Evolutionary conservation across 129 eudicot genomes (phyloP).

Genomic region (Dittrichia graveolens): DNA sequence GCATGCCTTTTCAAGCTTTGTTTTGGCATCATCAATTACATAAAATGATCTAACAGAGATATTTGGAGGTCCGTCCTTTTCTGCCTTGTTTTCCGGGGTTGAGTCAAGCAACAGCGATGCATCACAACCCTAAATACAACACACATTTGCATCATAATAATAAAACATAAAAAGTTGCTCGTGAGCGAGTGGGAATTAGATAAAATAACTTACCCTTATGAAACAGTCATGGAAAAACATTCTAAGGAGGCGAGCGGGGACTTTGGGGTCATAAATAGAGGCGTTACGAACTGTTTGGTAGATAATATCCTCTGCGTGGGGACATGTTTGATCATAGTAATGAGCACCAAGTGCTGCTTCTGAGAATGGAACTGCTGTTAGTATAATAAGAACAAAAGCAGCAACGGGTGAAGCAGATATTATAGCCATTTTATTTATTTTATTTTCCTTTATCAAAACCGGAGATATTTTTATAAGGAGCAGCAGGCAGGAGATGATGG

Average conservation of each 20-base stretch:
- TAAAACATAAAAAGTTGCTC: background rate
- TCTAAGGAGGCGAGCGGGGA: constrained; percentile 73
- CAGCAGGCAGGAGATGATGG: constrained; percentile 37
- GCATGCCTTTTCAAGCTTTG: constrained; percentile 76
- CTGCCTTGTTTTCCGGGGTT: constrained; percentile 65
- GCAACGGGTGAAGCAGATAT: constrained; percentile 33
- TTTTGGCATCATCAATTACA: constrained; percentile 75
- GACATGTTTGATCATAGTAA: constrained; percentile 73
- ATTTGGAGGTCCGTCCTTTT: constrained; percentile 84
- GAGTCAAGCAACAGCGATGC: constrained; percentile 81
- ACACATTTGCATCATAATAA: background rate
- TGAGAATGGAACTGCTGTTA: constrained; percentile 29
- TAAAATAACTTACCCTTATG: constrained; percentile 48
- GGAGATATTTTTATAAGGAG: constrained; percentile 1
- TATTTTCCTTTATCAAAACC: background rate
- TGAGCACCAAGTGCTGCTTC: constrained; percentile 50
- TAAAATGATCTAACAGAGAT: constrained; percentile 67
- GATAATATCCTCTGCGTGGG: constrained; percentile 70
- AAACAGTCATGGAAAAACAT: constrained; percentile 95
- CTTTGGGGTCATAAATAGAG: constrained; percentile 65
- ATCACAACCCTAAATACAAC: constrained; percentile 63
- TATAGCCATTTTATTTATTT: constrained; percentile 6
- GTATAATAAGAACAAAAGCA: constrained; percentile 31
- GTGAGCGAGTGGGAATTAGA: background rate
- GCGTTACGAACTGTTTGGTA: constrained; percentile 59